A percentile compares a stretch with the other conserved stretches of the same genome.
phyloP scores from a whole-genome alignment of 1,139 yeast species.

The Arxiozyma slooffiae region DNA sequence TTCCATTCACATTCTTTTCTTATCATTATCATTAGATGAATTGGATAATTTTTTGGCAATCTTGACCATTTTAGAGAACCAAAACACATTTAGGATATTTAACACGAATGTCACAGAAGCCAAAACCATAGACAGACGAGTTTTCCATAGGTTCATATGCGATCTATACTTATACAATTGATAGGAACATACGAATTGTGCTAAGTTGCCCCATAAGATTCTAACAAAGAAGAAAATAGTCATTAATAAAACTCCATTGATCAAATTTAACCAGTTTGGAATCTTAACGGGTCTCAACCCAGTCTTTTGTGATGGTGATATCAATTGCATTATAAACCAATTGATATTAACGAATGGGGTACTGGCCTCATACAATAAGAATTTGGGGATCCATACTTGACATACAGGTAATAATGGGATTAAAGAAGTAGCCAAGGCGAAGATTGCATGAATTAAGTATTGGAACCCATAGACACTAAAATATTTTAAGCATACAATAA shows the following conservation, averaged over 20 bases:
- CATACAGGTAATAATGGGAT: conserved; percentile 61
- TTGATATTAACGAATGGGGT: conserved; percentile 91
- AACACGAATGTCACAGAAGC: conserved; percentile 53
- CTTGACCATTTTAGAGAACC: conserved; percentile 71
- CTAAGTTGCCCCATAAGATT: conserved; percentile 81
- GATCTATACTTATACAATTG: conserved; percentile 33
- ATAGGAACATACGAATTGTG: conserved; percentile 35
- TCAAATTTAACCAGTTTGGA: conserved; percentile 44
- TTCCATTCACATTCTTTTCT: not conserved
- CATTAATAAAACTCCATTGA: conserved; percentile 69
- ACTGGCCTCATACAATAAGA: conserved; percentile 76
- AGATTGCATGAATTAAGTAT: conserved; percentile 68
- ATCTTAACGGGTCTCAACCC: conserved; percentile 20
- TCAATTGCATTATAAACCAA: conserved; percentile 79
- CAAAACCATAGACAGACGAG: conserved; percentile 33
- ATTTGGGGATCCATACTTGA: conserved; percentile 74
- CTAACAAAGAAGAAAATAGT: conserved; percentile 66
- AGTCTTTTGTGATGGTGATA: conserved; percentile 31
- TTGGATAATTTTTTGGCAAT: conserved; percentile 50
- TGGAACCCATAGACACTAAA: conserved; percentile 67
- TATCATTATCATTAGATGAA: conserved; percentile 5
- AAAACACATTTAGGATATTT: conserved; percentile 52
- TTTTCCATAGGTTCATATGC: conserved; percentile 37
- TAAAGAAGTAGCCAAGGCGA: conserved; percentile 44
- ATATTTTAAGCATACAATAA: conserved; percentile 52